Evolutionary conservation across 306 rosid species (phyloP), one percentile per base, ranked within the genome.

Genomic region (Castanea crenata): DNA sequence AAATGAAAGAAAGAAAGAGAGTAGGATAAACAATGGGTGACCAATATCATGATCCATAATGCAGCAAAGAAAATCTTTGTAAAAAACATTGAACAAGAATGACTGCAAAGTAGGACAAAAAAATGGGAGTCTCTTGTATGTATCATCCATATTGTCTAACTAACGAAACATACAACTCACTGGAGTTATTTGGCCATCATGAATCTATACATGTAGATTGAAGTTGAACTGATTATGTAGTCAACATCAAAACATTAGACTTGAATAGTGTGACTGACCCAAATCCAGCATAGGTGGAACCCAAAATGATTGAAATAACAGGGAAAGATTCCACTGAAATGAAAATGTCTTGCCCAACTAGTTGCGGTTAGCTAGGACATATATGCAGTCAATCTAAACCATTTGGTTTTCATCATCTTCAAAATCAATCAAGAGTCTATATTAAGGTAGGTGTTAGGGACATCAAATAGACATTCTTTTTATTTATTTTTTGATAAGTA

Each of bases 201-300:
- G 21, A 81, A 73, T 76, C 54, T 31, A 73, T 55, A 35, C 59
- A 79, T 3, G 2, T 41, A 20, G 80, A 82, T 15, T 51, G 27
- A 68, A 25, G 77, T 70, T 67, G 72, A 67, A 35, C 14, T 38
- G 15, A 67, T 63, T 63, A 29, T 27, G 15, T 15, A 29, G 44
- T 29, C 18, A 11, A 14, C 16, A 13, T 4, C 38, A 34, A 10
- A 63, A 29, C 41, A 63, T 5, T 29, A 29, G 38, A 74, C 57
- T 61, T 74, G 9, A 9, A 14, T 80, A 32, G 75, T 18, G 44
- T 38, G 21, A 6, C 14, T 20, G 27, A 80, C 16, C 75, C 15
- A 73, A 44, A 62, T 14, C 29, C 73, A 25, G 19, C 4, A 27
- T 27, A 70, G 73, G 11, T 15, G 13, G 49, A 72, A 63, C 35